Evolutionary conservation across 192 early-diverging fungal species (phyloP), one percentile per base, ranked within the genome.

Genomic region (Irineochytrium annulatum): DNA sequence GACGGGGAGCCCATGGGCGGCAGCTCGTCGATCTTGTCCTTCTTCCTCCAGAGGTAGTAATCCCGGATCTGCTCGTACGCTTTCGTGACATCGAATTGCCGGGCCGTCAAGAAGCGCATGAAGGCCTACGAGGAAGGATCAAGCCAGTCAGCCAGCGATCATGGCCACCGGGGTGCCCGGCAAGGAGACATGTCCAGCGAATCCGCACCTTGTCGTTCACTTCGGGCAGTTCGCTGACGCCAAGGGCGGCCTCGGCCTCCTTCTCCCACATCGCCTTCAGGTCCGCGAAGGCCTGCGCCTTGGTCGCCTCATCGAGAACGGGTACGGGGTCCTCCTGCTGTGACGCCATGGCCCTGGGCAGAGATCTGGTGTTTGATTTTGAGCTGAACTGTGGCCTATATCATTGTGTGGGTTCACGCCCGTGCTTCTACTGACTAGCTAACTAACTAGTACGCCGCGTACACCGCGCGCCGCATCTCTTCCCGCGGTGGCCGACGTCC

Each of bases 401-500:
- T n/a, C 11, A 41, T 41, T 41, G 11, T 41, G 11, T 41, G 11
- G 11, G n/a, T 41, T 41, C 39, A 14, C 39, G 11, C 39, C n/a
- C 39, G 11, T 41, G 11, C 39, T n/a, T 41, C 48, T 22, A 11
- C 27, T 57, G 22, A 41, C 11, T 62, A 39, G 39, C 17, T 34
- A 3, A 20, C 29, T 52, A 30, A 51, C 43, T 61, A 67, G 52
- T 74, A 74, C n/a, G 43, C 44, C 22, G 60, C 43, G 53, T 58
- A 68, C 3, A 87, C 85, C 49, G 71, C 63, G 29, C 70, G 60
- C 41, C 74, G 57, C 43, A 90, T 87, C 16, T 43, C 71, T 24
- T 65, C 46, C 24, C 52, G 57, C 6, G 86, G 88, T 16, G 88
- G 81, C 34, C 55, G 60, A 46, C 73, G 67, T 29, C 88, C 83